A percentile compares a stretch with the other conserved stretches of the same genome.
phyloP scores from a whole-genome alignment of 352 stramenopile species.

The Thraustochytrium sp. region DNA sequence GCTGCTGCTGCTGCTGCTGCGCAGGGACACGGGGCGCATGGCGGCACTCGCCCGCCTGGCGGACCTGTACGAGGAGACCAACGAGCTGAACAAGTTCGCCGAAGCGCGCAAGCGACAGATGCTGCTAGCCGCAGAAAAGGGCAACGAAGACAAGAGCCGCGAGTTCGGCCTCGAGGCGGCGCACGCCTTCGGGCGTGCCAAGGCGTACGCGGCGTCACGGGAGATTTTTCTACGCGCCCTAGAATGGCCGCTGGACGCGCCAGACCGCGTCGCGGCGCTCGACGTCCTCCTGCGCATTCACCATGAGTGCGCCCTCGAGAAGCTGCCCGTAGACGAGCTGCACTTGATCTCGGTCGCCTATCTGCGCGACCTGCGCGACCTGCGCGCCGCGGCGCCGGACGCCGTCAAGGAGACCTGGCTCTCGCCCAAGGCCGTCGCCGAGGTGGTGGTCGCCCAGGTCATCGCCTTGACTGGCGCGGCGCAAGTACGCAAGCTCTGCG shows the following conservation, averaged over 20 bases:
- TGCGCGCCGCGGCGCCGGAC: background rate
- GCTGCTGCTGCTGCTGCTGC: background rate
- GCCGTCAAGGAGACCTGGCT: background rate
- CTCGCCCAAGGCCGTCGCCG: background rate
- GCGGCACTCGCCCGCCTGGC: background rate
- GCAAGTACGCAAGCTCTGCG: background rate
- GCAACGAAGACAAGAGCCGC: background rate
- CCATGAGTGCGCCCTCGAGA: background rate
- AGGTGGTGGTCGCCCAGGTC: background rate
- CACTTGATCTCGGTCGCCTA: background rate
- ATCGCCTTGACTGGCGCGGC: no score
- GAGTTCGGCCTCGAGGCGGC: conserved; percentile 5
- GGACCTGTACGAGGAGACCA: background rate
- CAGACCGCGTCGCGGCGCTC: background rate
- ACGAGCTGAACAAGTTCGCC: conserved; percentile 7
- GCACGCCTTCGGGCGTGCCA: background rate
- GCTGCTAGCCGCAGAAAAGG: background rate
- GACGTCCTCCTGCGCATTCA: conserved; percentile 9
- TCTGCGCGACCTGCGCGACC: background rate
- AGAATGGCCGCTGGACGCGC: background rate
- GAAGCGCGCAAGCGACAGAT: background rate
- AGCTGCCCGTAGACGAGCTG: background rate
- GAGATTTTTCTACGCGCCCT: background rate
- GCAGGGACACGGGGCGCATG: conserved; percentile 5
- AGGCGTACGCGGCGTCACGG: background rate